Evolutionary conservation across 108 stramenopile genomes (phyloP).

Genomic region (Pseudonitzschia multiseries): DNA sequence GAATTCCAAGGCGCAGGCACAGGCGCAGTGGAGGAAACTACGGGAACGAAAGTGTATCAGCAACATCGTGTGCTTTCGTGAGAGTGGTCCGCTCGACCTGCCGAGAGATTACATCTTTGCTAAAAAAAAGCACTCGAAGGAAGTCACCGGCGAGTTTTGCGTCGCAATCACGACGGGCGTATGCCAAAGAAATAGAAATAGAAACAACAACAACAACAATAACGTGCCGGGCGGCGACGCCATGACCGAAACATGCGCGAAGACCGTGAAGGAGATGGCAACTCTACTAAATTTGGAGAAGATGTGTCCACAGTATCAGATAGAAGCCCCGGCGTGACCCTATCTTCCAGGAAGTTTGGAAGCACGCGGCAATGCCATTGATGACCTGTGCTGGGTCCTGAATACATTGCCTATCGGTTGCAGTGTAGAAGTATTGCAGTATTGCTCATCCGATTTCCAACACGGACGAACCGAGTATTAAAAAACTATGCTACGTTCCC

Average conservation of each 20-base stretch:
- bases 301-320: constrained; percentile 10
- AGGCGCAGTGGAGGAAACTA: constrained; percentile 46
- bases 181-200: constrained; percentile 10
- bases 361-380: no score
- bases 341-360: no score
- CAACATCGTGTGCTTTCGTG: constrained; percentile 37
- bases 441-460: no score
- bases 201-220: not conserved
- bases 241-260: constrained; percentile 3
- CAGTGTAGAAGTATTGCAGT: no score
- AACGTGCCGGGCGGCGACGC: not conserved
- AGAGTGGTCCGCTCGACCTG: constrained; percentile 25
- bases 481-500: no score
- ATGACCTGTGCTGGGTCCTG: no score
- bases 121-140: constrained; percentile 21
- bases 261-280: not conserved
- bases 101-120: constrained; percentile 36
- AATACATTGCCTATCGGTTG: no score
- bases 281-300: not conserved
- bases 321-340: not conserved
- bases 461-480: no score
- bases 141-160: constrained; percentile 42
- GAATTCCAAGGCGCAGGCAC: no score
- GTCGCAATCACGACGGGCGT: constrained; percentile 46
- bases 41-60: constrained; percentile 34